Percentiles rank a stretch among this genome's conserved stretches.
Evolutionary conservation across 345 rosid species (phyloP).

Genomic region (Passiflora organensis): DNA sequence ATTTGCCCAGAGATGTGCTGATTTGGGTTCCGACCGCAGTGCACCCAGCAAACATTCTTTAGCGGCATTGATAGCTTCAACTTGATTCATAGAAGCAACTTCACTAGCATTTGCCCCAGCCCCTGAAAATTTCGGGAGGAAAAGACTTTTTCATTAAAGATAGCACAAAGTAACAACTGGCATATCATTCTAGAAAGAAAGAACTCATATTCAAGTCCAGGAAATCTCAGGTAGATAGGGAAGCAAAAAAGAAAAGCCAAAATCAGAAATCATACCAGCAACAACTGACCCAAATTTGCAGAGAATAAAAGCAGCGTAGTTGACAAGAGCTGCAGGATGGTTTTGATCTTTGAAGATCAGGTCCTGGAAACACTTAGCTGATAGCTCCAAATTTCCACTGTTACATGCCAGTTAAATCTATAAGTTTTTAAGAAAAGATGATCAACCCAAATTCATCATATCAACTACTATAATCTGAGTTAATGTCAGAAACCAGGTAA

Average conservation of each 20-base stretch:
- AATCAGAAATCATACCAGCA: slow-evolving; percentile 56
- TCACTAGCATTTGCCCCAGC: slow-evolving; percentile 77
- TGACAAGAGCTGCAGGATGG: slow-evolving; percentile 83
- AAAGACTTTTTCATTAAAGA: background rate
- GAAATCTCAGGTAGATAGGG: background rate
- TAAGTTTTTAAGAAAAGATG: background rate
- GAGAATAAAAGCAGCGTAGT: slow-evolving; percentile 79
- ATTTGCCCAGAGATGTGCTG: slow-evolving; percentile 75
- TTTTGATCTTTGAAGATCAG: slow-evolving; percentile 81
- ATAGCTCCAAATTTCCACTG: slow-evolving; percentile 79
- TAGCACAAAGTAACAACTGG: too few relatives aligned
- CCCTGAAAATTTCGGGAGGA: slow-evolving; percentile 41
- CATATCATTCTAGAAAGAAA: too few relatives aligned
- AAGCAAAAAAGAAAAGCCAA: background rate
- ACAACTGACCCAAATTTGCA: slow-evolving; percentile 70
- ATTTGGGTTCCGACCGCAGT: slow-evolving; percentile 69
- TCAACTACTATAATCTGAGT: too few relatives aligned
- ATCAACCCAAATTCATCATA: too few relatives aligned
- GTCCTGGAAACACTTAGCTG: slow-evolving; percentile 86
- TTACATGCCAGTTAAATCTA: slow-evolving; percentile 14
- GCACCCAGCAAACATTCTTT: slow-evolving; percentile 81
- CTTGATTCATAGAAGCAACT: slow-evolving; percentile 49
- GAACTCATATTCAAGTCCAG: too few relatives aligned
- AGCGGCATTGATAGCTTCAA: slow-evolving; percentile 61
- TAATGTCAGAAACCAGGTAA: background rate